phyloP scores from a whole-genome alignment of 768 basidiomycete species.

The Chlorophyllum brunneum region DNA sequence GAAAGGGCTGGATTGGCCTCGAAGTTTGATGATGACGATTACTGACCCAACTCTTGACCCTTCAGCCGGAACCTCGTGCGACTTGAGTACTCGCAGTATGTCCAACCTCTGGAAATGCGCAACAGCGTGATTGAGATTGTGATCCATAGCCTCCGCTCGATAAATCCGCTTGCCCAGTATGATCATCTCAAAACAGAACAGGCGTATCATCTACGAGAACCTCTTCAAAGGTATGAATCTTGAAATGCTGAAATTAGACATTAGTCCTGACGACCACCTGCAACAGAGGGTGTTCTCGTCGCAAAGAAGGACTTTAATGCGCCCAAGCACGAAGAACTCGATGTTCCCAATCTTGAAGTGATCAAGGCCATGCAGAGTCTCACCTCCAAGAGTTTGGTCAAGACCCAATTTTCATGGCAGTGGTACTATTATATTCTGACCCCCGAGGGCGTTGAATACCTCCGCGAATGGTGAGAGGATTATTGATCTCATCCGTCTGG shows the following conservation, averaged over 20 bases:
- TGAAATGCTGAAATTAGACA: neutral
- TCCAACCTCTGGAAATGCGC: slow-evolving; percentile 8
- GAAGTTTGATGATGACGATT: slow-evolving; percentile 32
- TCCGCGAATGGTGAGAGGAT: slow-evolving; percentile 73
- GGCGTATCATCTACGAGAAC: slow-evolving; percentile 96
- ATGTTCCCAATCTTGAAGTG: slow-evolving; percentile 66
- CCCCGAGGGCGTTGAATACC: slow-evolving; percentile 94
- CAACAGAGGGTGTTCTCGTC: slow-evolving; percentile 92
- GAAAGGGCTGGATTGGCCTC: slow-evolving; percentile 35
- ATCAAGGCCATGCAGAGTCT: slow-evolving; percentile 71
- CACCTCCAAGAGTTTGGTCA: slow-evolving; percentile 80
- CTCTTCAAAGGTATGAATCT: slow-evolving; percentile 91
- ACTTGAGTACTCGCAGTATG: slow-evolving; percentile 34
- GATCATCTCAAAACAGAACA: slow-evolving; percentile 96
- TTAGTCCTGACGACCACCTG: neutral
- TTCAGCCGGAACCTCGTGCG: slow-evolving; percentile 38
- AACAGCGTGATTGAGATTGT: neutral
- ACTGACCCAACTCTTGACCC: slow-evolving; percentile 22
- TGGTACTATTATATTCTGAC: slow-evolving; percentile 99
- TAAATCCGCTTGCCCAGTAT: slow-evolving; percentile 54
- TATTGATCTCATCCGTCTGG: neutral
- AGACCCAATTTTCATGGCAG: slow-evolving; percentile 99
- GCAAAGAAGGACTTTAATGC: slow-evolving; percentile 99
- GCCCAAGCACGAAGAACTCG: slow-evolving; percentile 90
- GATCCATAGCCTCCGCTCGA: slow-evolving; percentile 27